phyloP scores from a whole-genome alignment of 345 rosid species.

The Camelina sativa region DNA sequence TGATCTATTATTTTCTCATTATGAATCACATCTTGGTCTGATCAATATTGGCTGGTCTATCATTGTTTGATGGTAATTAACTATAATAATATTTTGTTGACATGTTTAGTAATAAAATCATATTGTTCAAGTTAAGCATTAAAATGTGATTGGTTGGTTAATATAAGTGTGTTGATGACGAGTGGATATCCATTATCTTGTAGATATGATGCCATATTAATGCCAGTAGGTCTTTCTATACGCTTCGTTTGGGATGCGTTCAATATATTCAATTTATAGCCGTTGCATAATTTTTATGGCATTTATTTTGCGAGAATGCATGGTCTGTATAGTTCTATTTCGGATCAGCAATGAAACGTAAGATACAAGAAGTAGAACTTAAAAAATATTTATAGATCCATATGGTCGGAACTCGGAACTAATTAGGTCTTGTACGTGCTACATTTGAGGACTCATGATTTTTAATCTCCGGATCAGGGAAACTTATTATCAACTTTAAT shows the following conservation, averaged over 20 bases:
- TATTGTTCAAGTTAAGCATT: slow-evolving; percentile 6
- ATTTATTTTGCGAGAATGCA: slow-evolving; percentile 10
- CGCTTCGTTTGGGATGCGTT: slow-evolving; percentile 5
- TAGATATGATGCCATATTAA: slow-evolving; percentile 22
- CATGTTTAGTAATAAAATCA: slow-evolving; percentile 8
- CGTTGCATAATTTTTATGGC: slow-evolving; percentile 13
- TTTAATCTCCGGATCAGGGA: slow-evolving; percentile 9
- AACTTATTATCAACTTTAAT: neutral
- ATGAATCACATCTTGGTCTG: neutral
- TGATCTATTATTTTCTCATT: slow-evolving; percentile 5
- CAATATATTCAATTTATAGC: neutral
- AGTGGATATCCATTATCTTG: neutral
- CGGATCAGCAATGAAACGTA: neutral
- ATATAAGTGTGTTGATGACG: slow-evolving; percentile 10
- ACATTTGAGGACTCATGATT: slow-evolving; percentile 1
- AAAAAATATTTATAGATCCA: neutral
- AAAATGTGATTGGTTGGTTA: slow-evolving; percentile 1
- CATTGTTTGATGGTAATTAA: neutral
- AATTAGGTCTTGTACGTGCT: neutral
- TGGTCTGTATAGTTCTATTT: neutral
- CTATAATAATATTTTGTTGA: neutral
- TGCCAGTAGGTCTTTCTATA: slow-evolving; percentile 13
- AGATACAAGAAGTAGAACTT: slow-evolving; percentile 2
- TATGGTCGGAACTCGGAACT: neutral
- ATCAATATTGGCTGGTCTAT: slow-evolving; percentile 13